Evolutionary conservation across 1,139 yeast genomes (phyloP), one percentile per base, ranked within the genome.

Genomic region (Waltiozyma sp.): DNA sequence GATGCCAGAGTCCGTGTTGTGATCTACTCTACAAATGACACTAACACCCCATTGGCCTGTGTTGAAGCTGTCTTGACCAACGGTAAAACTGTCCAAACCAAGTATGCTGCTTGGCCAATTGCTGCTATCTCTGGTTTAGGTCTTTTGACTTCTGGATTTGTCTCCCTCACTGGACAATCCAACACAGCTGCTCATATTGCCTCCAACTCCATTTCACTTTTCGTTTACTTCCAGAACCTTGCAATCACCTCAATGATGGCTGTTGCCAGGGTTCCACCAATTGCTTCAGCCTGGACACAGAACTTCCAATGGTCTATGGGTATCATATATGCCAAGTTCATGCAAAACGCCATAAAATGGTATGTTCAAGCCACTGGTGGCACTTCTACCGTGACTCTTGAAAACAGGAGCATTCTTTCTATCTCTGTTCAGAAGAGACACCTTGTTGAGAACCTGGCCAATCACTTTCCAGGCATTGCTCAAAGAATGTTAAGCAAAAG

Each of bases 211-310:
- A 84, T 91, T 65, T 86, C 96, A 1, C 70, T 91, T 50, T 91
- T 91, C 65, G 77, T 88, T 46, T 93, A 91, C 65, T 91, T 91
- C 74, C 99, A 91, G 67, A 78, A 87, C 45, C 73, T 91, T 54
- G 96, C 97, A 28, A 82, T 91, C 50, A 83, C 93, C 21, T 77
- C 95, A 24, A 88, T 91, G 96, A 83, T 89, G 91, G 96, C 95
- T 41, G 97, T 91, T 36, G 76, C 88, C 19, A 72, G 79, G 48
- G 85, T 87, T 23, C 98, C 98, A 9, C 98, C 98, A 6, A 87
- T 91, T 51, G 97, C 97, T 10, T 91, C 96, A 2, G 93, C 97
- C 4, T 91, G 99, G 99, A 81, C 95, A 34, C 96, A 91, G 62
- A 91, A 91, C 66, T 91, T 91, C 69, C 80, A 80, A 66, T 91